Conservation (phyloP, 306 rosid species). For the Rubus idaeus region DNA sequence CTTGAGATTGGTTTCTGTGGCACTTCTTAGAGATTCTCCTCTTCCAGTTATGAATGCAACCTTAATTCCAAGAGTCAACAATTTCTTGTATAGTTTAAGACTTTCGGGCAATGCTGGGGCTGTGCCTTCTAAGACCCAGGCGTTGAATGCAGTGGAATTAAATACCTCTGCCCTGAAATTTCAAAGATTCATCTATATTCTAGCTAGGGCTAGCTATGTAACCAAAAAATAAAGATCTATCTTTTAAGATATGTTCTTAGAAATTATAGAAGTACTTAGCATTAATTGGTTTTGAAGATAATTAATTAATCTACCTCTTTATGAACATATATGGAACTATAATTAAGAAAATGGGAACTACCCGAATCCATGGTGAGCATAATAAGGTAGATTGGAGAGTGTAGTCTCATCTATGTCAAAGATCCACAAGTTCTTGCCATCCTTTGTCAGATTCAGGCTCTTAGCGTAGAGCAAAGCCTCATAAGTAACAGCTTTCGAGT, state of each 20-base stretch:
- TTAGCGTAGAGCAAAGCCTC: conserved; percentile 30
- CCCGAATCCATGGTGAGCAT: conserved; percentile 53
- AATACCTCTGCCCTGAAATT: conserved; percentile 38
- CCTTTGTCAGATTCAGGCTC: conserved; percentile 16
- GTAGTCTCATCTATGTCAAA: conserved; percentile 58
- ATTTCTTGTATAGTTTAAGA: conserved; percentile 34
- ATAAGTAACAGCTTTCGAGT: conserved; percentile 35
- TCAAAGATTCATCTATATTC: too few relatives aligned
- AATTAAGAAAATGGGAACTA: conserved; percentile 20
- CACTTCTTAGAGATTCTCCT: not conserved
- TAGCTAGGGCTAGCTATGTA: not conserved
- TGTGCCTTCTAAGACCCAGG: conserved; percentile 34
- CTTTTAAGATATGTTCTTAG: not conserved
- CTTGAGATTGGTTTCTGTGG: conserved; percentile 34
- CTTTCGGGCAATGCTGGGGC: conserved; percentile 58
- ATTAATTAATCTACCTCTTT: not conserved
- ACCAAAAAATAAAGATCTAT: not conserved
- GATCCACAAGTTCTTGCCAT: conserved; percentile 36
- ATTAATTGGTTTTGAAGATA: too few relatives aligned
- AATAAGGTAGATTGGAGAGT: conserved; percentile 61
- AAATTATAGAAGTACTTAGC: not conserved
- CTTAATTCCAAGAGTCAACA: conserved; percentile 42
- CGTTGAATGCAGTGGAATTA: conserved; percentile 15
- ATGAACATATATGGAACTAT: not conserved
- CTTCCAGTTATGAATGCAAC: conserved; percentile 54